Base-by-base conservation (phyloP, 2,329 filamentous ascomycete genomes). In the Emergomyces orientalis region DNA sequence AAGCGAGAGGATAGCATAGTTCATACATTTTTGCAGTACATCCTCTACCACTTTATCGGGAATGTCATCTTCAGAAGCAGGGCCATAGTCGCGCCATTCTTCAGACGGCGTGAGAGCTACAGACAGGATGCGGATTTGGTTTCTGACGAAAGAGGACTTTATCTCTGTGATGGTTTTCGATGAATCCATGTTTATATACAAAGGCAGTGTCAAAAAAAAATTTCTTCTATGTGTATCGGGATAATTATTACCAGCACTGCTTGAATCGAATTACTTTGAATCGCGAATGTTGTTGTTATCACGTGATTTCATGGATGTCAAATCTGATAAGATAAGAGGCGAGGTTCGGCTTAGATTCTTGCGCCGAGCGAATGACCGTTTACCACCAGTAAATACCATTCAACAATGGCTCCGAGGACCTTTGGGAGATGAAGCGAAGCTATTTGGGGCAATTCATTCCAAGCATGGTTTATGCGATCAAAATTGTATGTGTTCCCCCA, bases 61-160 rank as follows among this genome's bases (percentile, higher is more conserved):
- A 37, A 83, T 69, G 37, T 78, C 78, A 39, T 74, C 76, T 62
- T 80, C 75, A 9, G 59, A 57, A 14, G 47, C 30, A 8, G 65
- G 65, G 2, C 66, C 66, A 70, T 77, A 75, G 4, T 77, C 74
- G 62, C 75, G 76, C 74, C 81, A 80, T 64, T 77, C 73, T 62
- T 79, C 75, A 3, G 80, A 78, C 4, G 78, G 76, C 57, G 77
- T 71, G 19, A 84, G 76, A 19, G 74, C 74, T 62, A 79, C 76
- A 2, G 80, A 81, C 3, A 84, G 73, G 25, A 81, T 77, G 8
- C 82, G 80, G 63, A 83, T 78, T 64, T 83, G 80, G 11, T 73
- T 72, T 62, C 79, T 74, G 22, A 84, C 73, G 58, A 84, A 84
- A 17, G 76, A 69, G 6, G 78, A 75, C 65, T 84, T 84, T 47